phyloP scores from a whole-genome alignment of 192 early-diverging fungal species.

The Linnemannia zychae region DNA sequence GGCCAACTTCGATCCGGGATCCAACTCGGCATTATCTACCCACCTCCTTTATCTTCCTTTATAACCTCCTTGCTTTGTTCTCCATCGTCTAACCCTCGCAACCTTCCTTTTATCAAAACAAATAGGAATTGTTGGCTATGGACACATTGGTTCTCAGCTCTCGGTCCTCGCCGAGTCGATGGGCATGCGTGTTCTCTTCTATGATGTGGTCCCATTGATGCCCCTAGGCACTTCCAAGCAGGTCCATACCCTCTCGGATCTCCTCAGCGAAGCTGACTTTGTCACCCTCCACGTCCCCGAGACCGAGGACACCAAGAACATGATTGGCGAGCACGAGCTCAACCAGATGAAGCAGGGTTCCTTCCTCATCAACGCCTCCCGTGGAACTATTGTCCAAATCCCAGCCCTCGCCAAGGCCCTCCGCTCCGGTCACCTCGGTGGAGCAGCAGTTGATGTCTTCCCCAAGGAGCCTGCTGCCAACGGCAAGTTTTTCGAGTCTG shows the following conservation, averaged over 20 bases:
- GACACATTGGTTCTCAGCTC: slow-evolving; percentile 98
- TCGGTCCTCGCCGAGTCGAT: slow-evolving; percentile 96
- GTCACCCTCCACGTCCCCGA: slow-evolving; percentile 98
- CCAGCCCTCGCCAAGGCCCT: slow-evolving; percentile 89
- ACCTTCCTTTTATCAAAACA: not conserved
- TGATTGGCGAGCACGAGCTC: slow-evolving; percentile 93
- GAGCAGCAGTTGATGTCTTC: slow-evolving; percentile 97
- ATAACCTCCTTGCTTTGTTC: not conserved
- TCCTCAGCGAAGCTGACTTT: slow-evolving; percentile 88
- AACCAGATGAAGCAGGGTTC: slow-evolving; percentile 91
- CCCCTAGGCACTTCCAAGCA: slow-evolving; percentile 90
- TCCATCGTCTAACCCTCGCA: too few species aligned
- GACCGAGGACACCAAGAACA: slow-evolving; percentile 97
- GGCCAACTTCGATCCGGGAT: not conserved
- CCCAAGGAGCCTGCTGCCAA: slow-evolving; percentile 95
- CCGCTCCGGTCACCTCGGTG: slow-evolving; percentile 87
- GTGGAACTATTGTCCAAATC: slow-evolving; percentile 96
- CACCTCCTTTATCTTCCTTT: not conserved
- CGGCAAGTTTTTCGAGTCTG: slow-evolving; percentile 73
- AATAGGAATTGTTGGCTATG: slow-evolving; percentile 95
- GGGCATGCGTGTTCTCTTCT: slow-evolving; percentile 95
- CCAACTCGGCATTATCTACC: not conserved
- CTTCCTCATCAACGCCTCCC: slow-evolving; percentile 95
- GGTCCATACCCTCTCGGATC: slow-evolving; percentile 78
- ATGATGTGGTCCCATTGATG: slow-evolving; percentile 93